These are phyloP conservation scores for Cercospora sp. DNA, from an alignment of 2,329 filamentous ascomycete genomes.

Conservation along the genomic window DNA sequence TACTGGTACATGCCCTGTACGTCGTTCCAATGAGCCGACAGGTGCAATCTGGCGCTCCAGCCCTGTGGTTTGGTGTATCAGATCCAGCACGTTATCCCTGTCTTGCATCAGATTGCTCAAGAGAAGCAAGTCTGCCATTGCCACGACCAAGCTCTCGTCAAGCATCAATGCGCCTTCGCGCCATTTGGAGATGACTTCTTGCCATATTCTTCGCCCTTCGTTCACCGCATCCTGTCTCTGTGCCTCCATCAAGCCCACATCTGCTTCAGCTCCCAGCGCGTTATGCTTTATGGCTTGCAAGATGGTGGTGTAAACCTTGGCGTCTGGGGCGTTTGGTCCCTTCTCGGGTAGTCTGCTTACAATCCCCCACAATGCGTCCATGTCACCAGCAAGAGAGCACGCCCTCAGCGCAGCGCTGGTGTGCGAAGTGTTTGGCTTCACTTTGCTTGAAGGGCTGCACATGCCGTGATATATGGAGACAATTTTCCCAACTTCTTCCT, in stretches of 20 bases:
- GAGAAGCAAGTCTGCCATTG: slow-evolving; percentile 79
- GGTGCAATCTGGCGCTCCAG: slow-evolving; percentile 60
- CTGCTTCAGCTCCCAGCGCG: slow-evolving; percentile 26
- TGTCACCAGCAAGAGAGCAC: slow-evolving; percentile 70
- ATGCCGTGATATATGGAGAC: slow-evolving; percentile 77
- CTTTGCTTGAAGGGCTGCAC: slow-evolving; percentile 59
- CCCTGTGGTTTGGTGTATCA: slow-evolving; percentile 81
- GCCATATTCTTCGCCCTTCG: slow-evolving; percentile 76
- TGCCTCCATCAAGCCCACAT: slow-evolving; percentile 26
- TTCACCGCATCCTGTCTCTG: slow-evolving; percentile 54
- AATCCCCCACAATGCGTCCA: slow-evolving; percentile 79
- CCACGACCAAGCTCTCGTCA: slow-evolving; percentile 75
- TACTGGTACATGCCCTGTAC: slow-evolving; percentile 34
- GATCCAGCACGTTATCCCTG: slow-evolving; percentile 68
- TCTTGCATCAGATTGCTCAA: slow-evolving; percentile 62
- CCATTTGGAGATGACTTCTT: slow-evolving; percentile 77
- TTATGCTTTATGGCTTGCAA: slow-evolving; percentile 69
- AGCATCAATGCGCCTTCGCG: slow-evolving; percentile 66
- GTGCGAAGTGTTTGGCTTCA: slow-evolving; percentile 76
- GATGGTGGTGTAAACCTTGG: slow-evolving; percentile 77
- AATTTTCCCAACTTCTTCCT: slow-evolving; percentile 64
- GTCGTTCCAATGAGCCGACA: slow-evolving; percentile 35
- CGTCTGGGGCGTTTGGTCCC: slow-evolving; percentile 65
- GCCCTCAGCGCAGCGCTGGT: slow-evolving; percentile 85
- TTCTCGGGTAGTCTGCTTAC: slow-evolving; percentile 68